phyloP scores from a whole-genome alignment of 257 asterid genomes.

The Solanum chiquidenum region DNA sequence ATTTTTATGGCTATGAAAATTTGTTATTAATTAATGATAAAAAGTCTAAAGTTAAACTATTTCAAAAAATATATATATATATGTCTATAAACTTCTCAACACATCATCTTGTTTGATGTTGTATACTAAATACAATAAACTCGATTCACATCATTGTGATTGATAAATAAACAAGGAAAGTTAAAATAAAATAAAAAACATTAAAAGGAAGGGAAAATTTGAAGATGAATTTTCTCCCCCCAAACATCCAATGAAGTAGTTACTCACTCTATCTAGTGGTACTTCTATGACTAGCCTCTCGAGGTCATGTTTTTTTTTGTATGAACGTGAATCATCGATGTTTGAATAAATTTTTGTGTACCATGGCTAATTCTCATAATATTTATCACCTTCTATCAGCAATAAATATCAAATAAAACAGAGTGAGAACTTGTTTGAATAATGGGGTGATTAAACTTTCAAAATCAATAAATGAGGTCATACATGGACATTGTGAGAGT shows the following conservation, averaged over 20 bases:
- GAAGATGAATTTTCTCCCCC: background rate
- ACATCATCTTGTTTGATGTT: background rate
- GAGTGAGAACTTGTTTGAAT: background rate
- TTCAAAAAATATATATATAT: background rate
- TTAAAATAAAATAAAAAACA: background rate
- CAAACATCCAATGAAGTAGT: background rate
- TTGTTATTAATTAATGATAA: background rate
- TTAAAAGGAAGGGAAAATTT: background rate
- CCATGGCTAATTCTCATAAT: fast-evolving
- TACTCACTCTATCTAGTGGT: background rate
- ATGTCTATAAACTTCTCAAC: background rate
- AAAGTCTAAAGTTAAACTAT: background rate
- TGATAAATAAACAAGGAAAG: background rate
- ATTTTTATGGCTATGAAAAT: background rate
- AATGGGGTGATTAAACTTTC: background rate
- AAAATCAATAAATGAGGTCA: background rate
- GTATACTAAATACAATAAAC: background rate
- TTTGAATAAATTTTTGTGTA: background rate
- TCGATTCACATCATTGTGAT: background rate
- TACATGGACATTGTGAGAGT: background rate
- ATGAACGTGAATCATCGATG: background rate
- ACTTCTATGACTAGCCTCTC: background rate
- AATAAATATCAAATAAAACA: no score
- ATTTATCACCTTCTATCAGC: background rate
- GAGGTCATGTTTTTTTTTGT: background rate